Evolutionary conservation across 345 rosid species (phyloP), one percentile per base, ranked within the genome.

Genomic region (Murraya paniculata): DNA sequence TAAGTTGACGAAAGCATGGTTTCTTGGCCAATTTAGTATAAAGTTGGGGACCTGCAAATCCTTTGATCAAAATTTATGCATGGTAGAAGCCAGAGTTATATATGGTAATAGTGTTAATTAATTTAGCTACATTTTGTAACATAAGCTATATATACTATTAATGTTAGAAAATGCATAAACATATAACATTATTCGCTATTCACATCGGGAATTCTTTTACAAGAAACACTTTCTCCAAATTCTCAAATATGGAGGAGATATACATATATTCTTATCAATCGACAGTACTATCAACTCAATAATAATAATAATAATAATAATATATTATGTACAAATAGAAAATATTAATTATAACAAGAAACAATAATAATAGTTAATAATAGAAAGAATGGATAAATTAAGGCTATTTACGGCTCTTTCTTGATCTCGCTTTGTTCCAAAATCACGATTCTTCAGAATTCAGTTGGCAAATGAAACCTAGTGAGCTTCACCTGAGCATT

Each of bases 281-380:
- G 72, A 65, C 77, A 81, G 28, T 56, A 71, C 18, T n/a, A 35
- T 45, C 18, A 45, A 45, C 5, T 5, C 18, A 45, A 5, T 9
- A 14, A 45, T n/a, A 24, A 60, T 2, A 79, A 10, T 11, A 48
- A 35, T 3, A 18, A 24, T 21, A 2, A 27, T 13, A 13, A 11
- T 13, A 45, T 45, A 45, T 11, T 45, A 45, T 13, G 50, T 50
- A 70, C 60, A 70, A 18, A 14, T 22, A 5, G 36, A 11, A 68
- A 9, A n/a, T 65, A 72, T 64, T 22, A 18, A 72, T 56, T 41
- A 62, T 25, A 3, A 22, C 6, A 27, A 33, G 27, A 9, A 22
- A 78, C 39, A 64, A 69, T 21, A 57, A 71, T 77, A 59, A 64
- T 65, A 45, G 50, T 45, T 45, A 50, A 53, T 19, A 62, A 78